Evolutionary conservation across 371 early-diverging fungal genomes (phyloP).

Genomic region (Zancudomyces culisetae): DNA sequence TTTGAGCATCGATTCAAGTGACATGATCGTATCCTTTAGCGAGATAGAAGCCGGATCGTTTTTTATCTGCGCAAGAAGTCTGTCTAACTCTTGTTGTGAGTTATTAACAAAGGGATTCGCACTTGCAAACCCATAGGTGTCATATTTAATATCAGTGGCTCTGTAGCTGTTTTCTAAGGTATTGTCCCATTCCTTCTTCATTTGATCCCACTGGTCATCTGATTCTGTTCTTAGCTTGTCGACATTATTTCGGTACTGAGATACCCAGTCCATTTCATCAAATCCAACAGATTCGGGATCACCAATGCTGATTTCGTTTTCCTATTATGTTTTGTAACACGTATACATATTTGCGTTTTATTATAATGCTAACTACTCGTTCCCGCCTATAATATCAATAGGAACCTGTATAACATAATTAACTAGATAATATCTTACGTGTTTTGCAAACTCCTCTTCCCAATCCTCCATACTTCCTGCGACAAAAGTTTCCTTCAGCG

Average conservation of each 20-base stretch:
- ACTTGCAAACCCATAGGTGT: conserved; percentile 50
- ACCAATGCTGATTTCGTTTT: conserved; percentile 5
- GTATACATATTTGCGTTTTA: background rate
- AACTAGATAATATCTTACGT: background rate
- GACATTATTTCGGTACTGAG: conserved; percentile 48
- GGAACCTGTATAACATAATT: no score
- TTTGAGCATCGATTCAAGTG: conserved; percentile 82
- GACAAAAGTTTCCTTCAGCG: conserved; percentile 22
- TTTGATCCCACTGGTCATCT: conserved; percentile 54
- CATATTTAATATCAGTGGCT: conserved; percentile 42
- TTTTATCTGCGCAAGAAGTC: conserved; percentile 25
- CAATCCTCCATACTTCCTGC: conserved; percentile 25
- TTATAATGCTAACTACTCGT: no score
- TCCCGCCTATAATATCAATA: no score
- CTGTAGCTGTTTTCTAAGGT: conserved; percentile 34
- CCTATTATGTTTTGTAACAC: background rate
- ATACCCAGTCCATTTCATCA: conserved; percentile 30
- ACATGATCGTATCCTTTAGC: conserved; percentile 68
- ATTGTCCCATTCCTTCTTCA: conserved; percentile 62
- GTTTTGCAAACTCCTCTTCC: conserved; percentile 34
- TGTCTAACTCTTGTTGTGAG: conserved; percentile 25
- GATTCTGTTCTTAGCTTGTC: conserved; percentile 37
- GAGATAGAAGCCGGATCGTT: conserved; percentile 19
- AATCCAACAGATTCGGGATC: conserved; percentile 8
- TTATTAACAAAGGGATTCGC: conserved; percentile 49